phyloP scores from a whole-genome alignment of 2,329 filamentous ascomycete genomes.

The Corynespora cassiicola region DNA sequence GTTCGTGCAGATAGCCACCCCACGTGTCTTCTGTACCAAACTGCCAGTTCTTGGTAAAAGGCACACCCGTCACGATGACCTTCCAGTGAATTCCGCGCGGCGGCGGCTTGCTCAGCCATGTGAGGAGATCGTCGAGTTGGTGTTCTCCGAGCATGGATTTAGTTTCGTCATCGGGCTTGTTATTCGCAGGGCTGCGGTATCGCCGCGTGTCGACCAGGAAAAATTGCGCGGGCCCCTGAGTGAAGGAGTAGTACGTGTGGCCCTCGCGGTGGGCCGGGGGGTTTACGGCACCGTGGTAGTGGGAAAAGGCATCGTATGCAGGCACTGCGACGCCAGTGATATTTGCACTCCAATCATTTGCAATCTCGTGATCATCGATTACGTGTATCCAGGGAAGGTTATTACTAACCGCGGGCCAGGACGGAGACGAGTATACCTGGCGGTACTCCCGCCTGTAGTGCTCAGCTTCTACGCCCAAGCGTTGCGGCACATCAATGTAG shows the following conservation, averaged over 20 bases:
- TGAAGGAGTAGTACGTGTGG: slow-evolving; percentile 87
- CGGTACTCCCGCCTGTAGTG: slow-evolving; percentile 92
- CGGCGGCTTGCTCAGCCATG: slow-evolving; percentile 76
- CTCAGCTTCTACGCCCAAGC: slow-evolving; percentile 73
- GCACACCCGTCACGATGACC: slow-evolving; percentile 86
- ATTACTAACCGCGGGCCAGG: slow-evolving; percentile 78
- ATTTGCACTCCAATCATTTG: slow-evolving; percentile 89
- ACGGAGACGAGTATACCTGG: slow-evolving; percentile 93
- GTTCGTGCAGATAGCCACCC: slow-evolving; percentile 88
- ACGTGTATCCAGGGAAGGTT: slow-evolving; percentile 98
- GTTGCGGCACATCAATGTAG: slow-evolving; percentile 85
- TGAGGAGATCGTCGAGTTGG: slow-evolving; percentile 80
- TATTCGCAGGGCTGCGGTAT: slow-evolving; percentile 75
- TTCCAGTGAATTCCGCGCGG: slow-evolving; percentile 88
- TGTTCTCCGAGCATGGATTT: slow-evolving; percentile 88
- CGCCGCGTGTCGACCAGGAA: slow-evolving; percentile 93
- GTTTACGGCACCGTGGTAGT: slow-evolving; percentile 86
- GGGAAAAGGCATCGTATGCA: slow-evolving; percentile 82
- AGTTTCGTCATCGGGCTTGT: slow-evolving; percentile 64
- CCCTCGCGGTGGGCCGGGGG: slow-evolving; percentile 71
- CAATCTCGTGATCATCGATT: slow-evolving; percentile 94
- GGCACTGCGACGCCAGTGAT: slow-evolving; percentile 79
- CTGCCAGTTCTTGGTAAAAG: slow-evolving; percentile 97
- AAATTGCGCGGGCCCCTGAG: slow-evolving; percentile 88
- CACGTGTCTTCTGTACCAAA: slow-evolving; percentile 89